Evolutionary conservation across 441 rosid genomes (phyloP), one percentile per base, ranked within the genome.

Genomic region (Syzygium malaccense): DNA sequence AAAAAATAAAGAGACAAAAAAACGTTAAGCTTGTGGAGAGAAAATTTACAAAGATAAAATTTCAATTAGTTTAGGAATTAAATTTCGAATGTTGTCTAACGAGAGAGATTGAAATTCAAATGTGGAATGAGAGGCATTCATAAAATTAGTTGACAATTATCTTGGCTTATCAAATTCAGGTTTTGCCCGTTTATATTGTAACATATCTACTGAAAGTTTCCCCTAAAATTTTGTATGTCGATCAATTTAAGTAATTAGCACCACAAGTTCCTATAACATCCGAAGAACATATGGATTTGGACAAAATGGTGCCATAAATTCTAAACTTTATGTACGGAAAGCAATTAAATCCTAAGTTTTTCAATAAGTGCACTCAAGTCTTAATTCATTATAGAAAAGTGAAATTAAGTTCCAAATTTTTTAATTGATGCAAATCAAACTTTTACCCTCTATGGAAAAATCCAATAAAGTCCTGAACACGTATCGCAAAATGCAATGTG

Each of bases 291-390:
- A 45, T 45, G 48, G 48, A 45, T 45, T n/a, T 2, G 5, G 71
- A 26, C 71, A 60, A 14, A n/a, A 62, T 15, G 37, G 5, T 64
- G 30, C 6, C 2, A 8, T 64, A 64, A 30, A 64, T 64, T 33
- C 1, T n/a, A 0, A 14, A 64, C 3, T 19, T 15, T 30, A 15
- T 2, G 37, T n/a, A 15, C 1, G 2, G 19, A 4, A 64, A 64
- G n/a, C 37, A 64, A 64, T 64, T 64, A n/a, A 0, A 64, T 64
- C 1, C n/a, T 30, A 64, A 62, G 30, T 7, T 64, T 64, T n/a
- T 0, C 5, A 14, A 64, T 64, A 14, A 4, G 11, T 64, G 11
- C 10, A 64, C 30, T 64, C 71, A 64, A 64, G 8, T 62, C 20
- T 64, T 64, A 18, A 64, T 7, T 14, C 25, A 14, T 62, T 7